Evolutionary conservation across 2,329 filamentous ascomycete genomes (phyloP), one percentile per base, ranked within the genome.

Genomic region (Colletotrichum destructivum): DNA sequence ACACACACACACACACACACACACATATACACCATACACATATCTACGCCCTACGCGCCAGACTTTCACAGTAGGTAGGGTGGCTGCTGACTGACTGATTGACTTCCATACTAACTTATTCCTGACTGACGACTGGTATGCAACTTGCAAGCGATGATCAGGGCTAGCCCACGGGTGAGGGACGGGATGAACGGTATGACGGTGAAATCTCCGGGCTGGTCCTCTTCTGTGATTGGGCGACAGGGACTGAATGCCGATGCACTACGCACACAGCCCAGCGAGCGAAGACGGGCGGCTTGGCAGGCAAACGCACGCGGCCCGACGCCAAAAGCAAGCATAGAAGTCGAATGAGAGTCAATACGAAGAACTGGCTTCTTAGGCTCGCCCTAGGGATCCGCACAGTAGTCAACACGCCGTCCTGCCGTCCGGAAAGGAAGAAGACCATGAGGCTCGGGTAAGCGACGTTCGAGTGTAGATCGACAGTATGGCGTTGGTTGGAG

Each of bases 181-280:
- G 49, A 54, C 35, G 59, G 69, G 59, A 60, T 54, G 31, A 47
- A 40, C 44, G 49, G 23, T 62, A 44, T 46, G 65, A 26, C 69
- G 69, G 69, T 44, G 52, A 54, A 69, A 69, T 63, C 69, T 40
- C 69, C 69, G 69, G 16, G 57, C 8, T 8, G 3, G 0, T 21
- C 44, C 26, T 13, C 26, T 16, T 12, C 12, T 40, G 31, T 63
- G 59, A 71, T 71, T 71, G 69, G 69, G 21, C 57, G 59, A n/a
- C 18, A n/a, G 40, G 26, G 52, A 44, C 57, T 21, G 54, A 63
- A 46, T 68, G 51, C 69, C 69, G 59, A 44, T 16, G 51, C 52
- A 44, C 69, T 66, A 44, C 38, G 51, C 46, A 51, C 64, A 62
- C 69, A 68, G 69, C 57, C 57, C 51, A 31, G 26, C 26, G 26